Base-by-base conservation (phyloP, 75 land plant species). In the Isoetes taiwanensis region DNA sequence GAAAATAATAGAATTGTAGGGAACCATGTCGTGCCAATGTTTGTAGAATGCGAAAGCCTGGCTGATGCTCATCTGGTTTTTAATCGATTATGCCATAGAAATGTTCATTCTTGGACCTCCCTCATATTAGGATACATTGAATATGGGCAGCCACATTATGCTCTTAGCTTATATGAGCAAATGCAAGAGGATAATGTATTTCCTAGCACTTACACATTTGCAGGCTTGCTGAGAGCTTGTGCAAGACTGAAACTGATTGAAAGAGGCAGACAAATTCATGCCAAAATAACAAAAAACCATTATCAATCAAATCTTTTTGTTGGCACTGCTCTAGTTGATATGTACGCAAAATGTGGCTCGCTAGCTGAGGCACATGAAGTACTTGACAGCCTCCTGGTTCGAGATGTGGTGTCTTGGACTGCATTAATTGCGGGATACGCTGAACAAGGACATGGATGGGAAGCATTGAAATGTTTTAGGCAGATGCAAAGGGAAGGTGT, bases 351-450 rank as follows among this genome's bases (percentile, higher is more conserved):
- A 19, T 65, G 66, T 25, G 30, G 68, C 2, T n/a, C 12, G 11
- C 12, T 27, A 20, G 50, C 40, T 31, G n/a, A 34, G n/a, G 3
- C 16, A 3, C 67, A 41, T 11, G 21, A 42, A 10, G 27, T 65
- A 32, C 42, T 61, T 29, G 50, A 60, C 17, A 32, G 31, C 19
- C 9, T 28, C 16, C 48, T 21, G 3, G 48, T 2, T 10, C 30
- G 32, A 32, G 30, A 55, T 55, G 32, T 6, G 28, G 57, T 55
- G 5, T 28, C 57, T 6, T 78, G 80, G 80, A 73, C 73, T 48
- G 64, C 78, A 23, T 41, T 78, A 56, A 56, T 78, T 27, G 16
- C 66, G 12, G 70, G 73, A 0, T 74, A 63, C 37, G 43, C 54
- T 19, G 59, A 32, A 5, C 24, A 41, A 0, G 68, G 65, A 23